Evolutionary conservation across 1,139 yeast species (phyloP), one percentile per base, ranked within the genome.

Genomic region (Yamadazyma friedrichii): DNA sequence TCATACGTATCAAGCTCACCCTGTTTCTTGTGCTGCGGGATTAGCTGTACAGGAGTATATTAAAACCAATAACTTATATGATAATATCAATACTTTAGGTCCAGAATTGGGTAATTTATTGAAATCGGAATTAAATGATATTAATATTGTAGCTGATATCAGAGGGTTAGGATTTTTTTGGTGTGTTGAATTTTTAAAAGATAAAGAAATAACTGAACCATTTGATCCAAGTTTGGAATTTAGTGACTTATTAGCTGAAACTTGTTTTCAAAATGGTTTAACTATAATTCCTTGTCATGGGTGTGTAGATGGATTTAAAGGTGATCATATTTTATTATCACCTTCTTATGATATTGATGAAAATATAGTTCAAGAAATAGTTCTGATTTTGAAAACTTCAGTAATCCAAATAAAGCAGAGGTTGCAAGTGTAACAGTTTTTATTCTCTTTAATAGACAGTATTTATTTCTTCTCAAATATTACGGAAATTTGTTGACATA

Each of bases 81-180:
- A 64, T 36, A 78, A 78, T 52, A 69, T 76, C 33, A 65, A 64
- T 50, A 62, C 63, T 27, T 65, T 59, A 49, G 84, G 84, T 45
- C 65, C 58, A 41, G 58, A 66, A 42, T 54, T 78, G 57, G 82
- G 80, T 42, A 54, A 56, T 26, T 58, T 55, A 39, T 59, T 78
- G 37, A 59, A 59, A 32, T 58, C 50, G 31, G 55, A 71, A 25
- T 51, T 65, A 16, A 55, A 51, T 24, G 45, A 41, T 3, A 45
- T 58, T 27, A 61, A 61, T 43, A 65, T 69, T 40, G 75, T 68
- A 26, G 82, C 80, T 45, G 80, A 78, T 47, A 67, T 78, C 31
- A 70, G 84, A 61, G 84, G 84, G 33, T 56, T 69, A 45, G 84
- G 83, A 46, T 75, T 79, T 15, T 79, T 80, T 59, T 76, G 82